phyloP scores from a whole-genome alignment of 1,139 yeast genomes.

The Candida smagusa region DNA sequence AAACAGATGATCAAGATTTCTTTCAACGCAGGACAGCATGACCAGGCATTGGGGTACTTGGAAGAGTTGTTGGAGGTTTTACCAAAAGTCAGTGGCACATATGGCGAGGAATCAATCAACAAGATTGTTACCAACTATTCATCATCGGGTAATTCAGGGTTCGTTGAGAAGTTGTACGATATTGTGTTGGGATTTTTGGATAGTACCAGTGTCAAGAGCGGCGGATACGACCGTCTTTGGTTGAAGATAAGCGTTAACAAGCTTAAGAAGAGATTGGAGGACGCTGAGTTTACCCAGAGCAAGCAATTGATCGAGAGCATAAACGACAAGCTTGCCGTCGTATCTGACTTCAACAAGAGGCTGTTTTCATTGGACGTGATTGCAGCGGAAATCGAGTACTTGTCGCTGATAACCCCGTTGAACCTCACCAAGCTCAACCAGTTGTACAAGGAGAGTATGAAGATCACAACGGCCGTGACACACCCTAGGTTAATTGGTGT shows the following conservation, averaged over 20 bases:
- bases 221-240: constrained; percentile 51
- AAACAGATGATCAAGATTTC: constrained; percentile 65
- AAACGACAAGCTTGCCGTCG: constrained; percentile 33
- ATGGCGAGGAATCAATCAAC: constrained; percentile 61
- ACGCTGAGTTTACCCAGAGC: constrained; percentile 34
- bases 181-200: constrained; percentile 24
- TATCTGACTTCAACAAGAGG: constrained; percentile 43
- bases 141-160: constrained; percentile 24
- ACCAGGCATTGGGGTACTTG: constrained; percentile 31
- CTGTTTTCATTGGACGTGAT: constrained; percentile 57
- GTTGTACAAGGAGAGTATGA: constrained; percentile 47
- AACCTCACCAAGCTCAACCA: constrained; percentile 41
- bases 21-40: constrained; percentile 31
- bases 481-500: constrained; percentile 74
- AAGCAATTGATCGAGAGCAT: constrained; percentile 37
- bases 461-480: constrained; percentile 61
- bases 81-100: constrained; percentile 37
- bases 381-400: constrained; percentile 61
- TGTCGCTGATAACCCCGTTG: constrained; percentile 26
- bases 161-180: constrained; percentile 27
- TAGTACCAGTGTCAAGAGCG: not conserved
- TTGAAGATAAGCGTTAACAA: constrained; percentile 53
- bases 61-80: constrained; percentile 20
- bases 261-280: constrained; percentile 46
- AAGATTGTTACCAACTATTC: constrained; percentile 51